phyloP scores from a whole-genome alignment of 23 red algal species.

The Pyropia haitanensis region DNA sequence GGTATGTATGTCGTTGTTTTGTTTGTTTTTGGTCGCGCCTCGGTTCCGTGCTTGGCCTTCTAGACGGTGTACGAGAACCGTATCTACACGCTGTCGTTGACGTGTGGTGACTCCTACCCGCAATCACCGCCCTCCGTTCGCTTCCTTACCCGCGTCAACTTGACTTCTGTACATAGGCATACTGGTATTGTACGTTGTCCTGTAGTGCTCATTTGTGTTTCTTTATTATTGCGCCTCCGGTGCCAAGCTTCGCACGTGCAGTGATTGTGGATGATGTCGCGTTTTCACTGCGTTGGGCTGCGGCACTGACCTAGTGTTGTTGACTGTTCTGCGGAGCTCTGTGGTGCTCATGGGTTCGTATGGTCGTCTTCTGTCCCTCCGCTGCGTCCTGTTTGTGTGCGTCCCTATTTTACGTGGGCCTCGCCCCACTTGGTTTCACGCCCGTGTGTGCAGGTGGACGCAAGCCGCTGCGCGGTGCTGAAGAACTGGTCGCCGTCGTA shows the following conservation, averaged over 20 bases:
- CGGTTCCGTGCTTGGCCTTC: background rate
- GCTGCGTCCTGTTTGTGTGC: no score
- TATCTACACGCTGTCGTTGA: constrained; percentile 77
- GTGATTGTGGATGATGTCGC: background rate
- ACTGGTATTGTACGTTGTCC: constrained; percentile 25
- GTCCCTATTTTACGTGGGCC: no score
- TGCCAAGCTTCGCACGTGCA: background rate
- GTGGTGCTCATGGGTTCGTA: no score
- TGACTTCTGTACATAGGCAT: constrained; percentile 78
- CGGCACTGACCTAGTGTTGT: no score
- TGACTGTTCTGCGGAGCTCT: no score
- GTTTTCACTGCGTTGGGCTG: background rate
- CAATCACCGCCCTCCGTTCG: constrained; percentile 54
- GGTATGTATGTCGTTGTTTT: background rate
- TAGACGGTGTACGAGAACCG: constrained; percentile 98
- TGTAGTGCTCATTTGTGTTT: no score
- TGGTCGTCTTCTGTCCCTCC: background rate
- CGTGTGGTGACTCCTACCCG: constrained; percentile 89
- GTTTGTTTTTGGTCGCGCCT: background rate
- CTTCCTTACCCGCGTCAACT: constrained; percentile 82
- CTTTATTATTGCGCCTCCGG: background rate
- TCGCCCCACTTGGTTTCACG: background rate
- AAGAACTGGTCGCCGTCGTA: constrained; percentile 77
- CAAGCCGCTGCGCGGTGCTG: constrained; percentile 59
- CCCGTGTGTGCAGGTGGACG: constrained; percentile 38